These are phyloP conservation scores for Nadsonia commutata DNA, from an alignment of 1,139 yeast species.

Conservation along the genomic window DNA sequence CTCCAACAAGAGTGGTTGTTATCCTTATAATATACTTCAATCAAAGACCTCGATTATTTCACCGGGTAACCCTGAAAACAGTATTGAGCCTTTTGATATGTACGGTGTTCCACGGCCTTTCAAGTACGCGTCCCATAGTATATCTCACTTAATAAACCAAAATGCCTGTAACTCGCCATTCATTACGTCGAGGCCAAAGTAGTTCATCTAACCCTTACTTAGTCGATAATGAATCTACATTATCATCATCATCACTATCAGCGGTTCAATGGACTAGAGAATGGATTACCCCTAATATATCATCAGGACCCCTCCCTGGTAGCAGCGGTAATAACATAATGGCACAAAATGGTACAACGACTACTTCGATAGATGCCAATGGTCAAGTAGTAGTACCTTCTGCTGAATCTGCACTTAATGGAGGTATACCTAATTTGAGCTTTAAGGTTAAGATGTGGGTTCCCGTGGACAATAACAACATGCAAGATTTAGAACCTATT, in stretches of 20 bases:
- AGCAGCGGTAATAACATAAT: slow-evolving; percentile 2
- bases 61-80: too few species aligned
- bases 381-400: background rate
- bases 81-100: too few species aligned
- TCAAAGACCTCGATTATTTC: too few species aligned
- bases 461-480: slow-evolving; percentile 12
- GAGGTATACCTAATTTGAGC: slow-evolving; percentile 1
- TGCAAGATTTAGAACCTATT: slow-evolving; percentile 16
- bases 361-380: background rate
- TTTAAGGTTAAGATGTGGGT: slow-evolving; percentile 34
- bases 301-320: background rate
- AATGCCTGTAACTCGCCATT: background rate
- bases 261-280: background rate
- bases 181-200: background rate
- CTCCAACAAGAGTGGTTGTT: too few species aligned
- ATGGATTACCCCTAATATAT: background rate
- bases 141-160: too few species aligned
- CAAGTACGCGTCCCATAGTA: too few species aligned
- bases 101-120: too few species aligned
- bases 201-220: background rate
- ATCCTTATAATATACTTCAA: too few species aligned
- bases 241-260: background rate
- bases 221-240: background rate
- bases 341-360: background rate
- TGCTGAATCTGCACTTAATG: background rate